A percentile compares a stretch with the other conserved stretches of the same genome.
These are phyloP conservation scores for Hericium rajendrae DNA, from an alignment of 768 basidiomycete genomes.

Conservation along the genomic window DNA sequence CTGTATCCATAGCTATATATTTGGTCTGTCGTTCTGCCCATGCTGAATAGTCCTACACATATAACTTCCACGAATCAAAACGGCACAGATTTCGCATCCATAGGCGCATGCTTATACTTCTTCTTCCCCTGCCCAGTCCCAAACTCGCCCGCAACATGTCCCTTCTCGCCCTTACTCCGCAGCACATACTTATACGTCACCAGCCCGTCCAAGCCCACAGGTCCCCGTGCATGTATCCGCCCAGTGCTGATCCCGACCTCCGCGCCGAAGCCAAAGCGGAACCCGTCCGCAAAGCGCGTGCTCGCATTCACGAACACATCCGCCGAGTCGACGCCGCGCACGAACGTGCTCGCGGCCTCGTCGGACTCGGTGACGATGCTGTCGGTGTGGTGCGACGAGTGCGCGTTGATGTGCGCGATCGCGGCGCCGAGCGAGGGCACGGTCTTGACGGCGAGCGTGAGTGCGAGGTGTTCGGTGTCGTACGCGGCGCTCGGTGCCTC, in stretches of 20 bases:
- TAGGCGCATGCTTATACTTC: constrained; percentile 55
- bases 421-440: constrained; percentile 67
- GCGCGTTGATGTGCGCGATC: constrained; percentile 81
- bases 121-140: constrained; percentile 62
- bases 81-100: constrained; percentile 35
- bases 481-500: constrained; percentile 58
- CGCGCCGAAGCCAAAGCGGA: constrained; percentile 93
- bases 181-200: constrained; percentile 96
- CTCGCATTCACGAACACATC: constrained; percentile 93
- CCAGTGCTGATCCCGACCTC: constrained; percentile 98
- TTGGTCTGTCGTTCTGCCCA: background rate
- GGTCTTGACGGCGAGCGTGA: constrained; percentile 72
- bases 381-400: constrained; percentile 95
- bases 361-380: constrained; percentile 80
- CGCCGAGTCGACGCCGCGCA: constrained; percentile 82
- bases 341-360: constrained; percentile 58
- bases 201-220: constrained; percentile 88
- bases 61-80: constrained; percentile 26
- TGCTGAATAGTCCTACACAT: background rate
- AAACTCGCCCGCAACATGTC: constrained; percentile 85
- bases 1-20: constrained; percentile 1
- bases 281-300: constrained; percentile 94
- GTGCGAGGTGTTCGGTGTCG: constrained; percentile 79
- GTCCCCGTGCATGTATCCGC: constrained; percentile 91
- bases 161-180: constrained; percentile 59